Evolutionary conservation across 495 filamentous ascomycete species (phyloP), one percentile per base, ranked within the genome.

Genomic region (Pseudevernia furfuracea): DNA sequence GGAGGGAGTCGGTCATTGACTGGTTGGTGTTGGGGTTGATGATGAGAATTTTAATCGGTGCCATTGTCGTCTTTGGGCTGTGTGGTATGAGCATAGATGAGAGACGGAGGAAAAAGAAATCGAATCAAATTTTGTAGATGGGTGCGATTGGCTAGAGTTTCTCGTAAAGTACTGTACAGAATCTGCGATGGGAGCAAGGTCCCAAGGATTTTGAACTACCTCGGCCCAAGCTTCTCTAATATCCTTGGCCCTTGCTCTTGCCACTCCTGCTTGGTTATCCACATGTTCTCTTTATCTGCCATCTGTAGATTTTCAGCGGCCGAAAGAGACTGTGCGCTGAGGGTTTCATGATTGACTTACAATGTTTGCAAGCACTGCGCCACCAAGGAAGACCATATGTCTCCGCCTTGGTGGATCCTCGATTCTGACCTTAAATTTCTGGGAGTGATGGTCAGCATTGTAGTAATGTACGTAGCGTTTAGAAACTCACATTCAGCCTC

Each of bases 351-450:
- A 12, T n/a, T 28, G 36, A 79, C 83, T 66, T 79, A 87, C 84
- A 78, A 98, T 91, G 74, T 96, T 97, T 66, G 94, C 94, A 60
- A 99, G 82, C 57, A 99, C 95, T 12, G 94, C 95, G 71, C 94
- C 94, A 64, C 94, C 94, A 62, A 97, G 76, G 85, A 99, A 99
- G 7, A 97, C 95, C 94, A 99, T 97, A 77, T 99, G 95, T 73
- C 92, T 84, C 74, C 94, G 84, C 77, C 94, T 84, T 23, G 94
- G 94, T 55, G 94, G 95, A 73, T 99, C 94, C 72, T 99, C 95
- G 76, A 99, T 97, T 73, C 94, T 86, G 44, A 97, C 92, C 83
- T 97, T 97, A 83, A 99, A 97, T 87, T 97, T 99, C 87, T 89
- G 71, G 15, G 21, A 46, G 17, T 15, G 19, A 32, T 8, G 23